A percentile compares a stretch with the other conserved stretches of the same genome.
Conservation (phyloP, 2,329 filamentous ascomycete species). For the Juglanconis oblonga region DNA sequence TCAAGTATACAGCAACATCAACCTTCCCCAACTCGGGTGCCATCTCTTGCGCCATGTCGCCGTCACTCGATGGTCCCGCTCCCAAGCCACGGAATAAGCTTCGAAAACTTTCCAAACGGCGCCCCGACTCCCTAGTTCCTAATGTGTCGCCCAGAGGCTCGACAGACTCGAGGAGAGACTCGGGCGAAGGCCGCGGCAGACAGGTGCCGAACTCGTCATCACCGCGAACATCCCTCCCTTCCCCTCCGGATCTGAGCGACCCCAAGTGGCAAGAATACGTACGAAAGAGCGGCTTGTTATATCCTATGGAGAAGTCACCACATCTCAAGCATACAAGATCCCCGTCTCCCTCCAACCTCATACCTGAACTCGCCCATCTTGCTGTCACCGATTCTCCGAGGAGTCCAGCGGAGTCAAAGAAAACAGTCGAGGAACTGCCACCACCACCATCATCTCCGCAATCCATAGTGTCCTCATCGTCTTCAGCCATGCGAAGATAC, state of each 20-base stretch:
- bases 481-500: conserved; percentile 38
- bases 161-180: conserved; percentile 16
- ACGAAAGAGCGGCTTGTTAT: conserved; percentile 25
- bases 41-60: conserved; percentile 19
- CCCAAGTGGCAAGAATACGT: conserved; percentile 32
- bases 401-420: conserved; percentile 15
- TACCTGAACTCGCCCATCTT: conserved; percentile 37
- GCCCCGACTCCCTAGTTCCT: conserved; percentile 6
- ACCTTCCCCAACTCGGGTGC: conserved; percentile 14
- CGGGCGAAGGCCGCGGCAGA: conserved; percentile 14
- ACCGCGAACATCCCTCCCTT: conserved; percentile 20
- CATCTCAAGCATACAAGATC: conserved; percentile 7
- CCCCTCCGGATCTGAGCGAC: conserved; percentile 32
- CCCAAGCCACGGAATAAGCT: conserved; percentile 31
- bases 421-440: conserved; percentile 19
- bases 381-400: conserved; percentile 22
- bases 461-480: conserved; percentile 20
- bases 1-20: background rate
- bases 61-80: conserved; percentile 4
- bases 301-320: conserved; percentile 20
- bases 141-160: conserved; percentile 21
- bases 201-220: conserved; percentile 7
- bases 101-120: conserved; percentile 25
- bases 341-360: conserved; percentile 17
- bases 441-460: conserved; percentile 21